Conservation (phyloP, 768 basidiomycete species). For the Russula emetica region DNA sequence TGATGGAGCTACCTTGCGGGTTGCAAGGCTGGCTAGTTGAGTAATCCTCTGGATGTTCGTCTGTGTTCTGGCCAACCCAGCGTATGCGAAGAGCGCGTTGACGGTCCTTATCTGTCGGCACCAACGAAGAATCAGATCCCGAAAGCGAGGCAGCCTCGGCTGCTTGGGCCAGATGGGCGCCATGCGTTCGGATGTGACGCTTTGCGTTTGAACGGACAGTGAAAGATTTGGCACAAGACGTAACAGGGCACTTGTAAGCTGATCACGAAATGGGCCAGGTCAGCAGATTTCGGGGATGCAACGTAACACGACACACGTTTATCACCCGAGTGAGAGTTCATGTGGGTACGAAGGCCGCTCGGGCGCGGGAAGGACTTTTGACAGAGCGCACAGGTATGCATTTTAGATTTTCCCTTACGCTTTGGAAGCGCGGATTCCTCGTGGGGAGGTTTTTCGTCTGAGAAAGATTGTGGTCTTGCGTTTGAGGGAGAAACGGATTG, state of each 20-base stretch:
- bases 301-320: constrained; percentile 36
- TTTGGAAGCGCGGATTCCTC: constrained; percentile 15
- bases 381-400: constrained; percentile 40
- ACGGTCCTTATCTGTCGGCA: constrained; percentile 11
- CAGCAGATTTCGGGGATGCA: not conserved
- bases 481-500: constrained; percentile 14
- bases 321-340: constrained; percentile 44
- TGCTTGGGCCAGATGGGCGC: constrained; percentile 39
- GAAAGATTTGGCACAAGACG: constrained; percentile 61
- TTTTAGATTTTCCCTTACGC: constrained; percentile 37
- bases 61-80: constrained; percentile 21
- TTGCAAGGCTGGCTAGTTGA: not conserved
- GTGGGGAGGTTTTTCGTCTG: constrained; percentile 7
- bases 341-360: constrained; percentile 41
- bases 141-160: not conserved
- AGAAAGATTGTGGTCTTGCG: constrained; percentile 4
- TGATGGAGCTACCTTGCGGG: not conserved
- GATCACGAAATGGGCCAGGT: not conserved
- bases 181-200: constrained; percentile 73
- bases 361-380: constrained; percentile 41
- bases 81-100: constrained; percentile 25
- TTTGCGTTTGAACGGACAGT: constrained; percentile 78
- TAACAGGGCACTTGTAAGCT: constrained; percentile 49
- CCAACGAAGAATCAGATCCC: constrained; percentile 9
- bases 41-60: constrained; percentile 12